Evolutionary conservation across 371 early-diverging fungal species (phyloP).

Genomic region (Apophysomyces trapeziformis): DNA sequence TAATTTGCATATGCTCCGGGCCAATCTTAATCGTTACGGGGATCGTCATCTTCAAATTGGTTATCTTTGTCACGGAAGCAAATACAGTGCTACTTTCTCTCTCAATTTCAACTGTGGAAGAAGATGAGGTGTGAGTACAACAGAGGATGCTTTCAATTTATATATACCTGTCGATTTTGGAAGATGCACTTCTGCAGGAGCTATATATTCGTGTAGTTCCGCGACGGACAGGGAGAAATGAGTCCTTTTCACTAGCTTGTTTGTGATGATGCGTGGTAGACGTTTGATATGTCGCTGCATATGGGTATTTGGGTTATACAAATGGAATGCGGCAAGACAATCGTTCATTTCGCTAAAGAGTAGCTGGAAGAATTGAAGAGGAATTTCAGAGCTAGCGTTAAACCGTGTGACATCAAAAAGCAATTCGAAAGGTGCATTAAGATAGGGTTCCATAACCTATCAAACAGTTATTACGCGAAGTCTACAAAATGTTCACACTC

Average conservation of each 20-base stretch:
- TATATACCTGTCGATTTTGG: slow-evolving; percentile 70
- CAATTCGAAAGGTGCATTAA: slow-evolving; percentile 71
- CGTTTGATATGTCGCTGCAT: slow-evolving; percentile 56
- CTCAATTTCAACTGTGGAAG: slow-evolving; percentile 59
- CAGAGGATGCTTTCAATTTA: background rate
- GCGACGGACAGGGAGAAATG: slow-evolving; percentile 58
- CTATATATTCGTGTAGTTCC: slow-evolving; percentile 68
- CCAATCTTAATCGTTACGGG: slow-evolving; percentile 82
- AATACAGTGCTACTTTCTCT: slow-evolving; percentile 61
- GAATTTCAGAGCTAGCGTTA: slow-evolving; percentile 73
- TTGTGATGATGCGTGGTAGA: slow-evolving; percentile 47
- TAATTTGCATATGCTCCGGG: slow-evolving; percentile 76
- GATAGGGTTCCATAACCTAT: slow-evolving; percentile 57
- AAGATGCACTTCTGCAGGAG: slow-evolving; percentile 67
- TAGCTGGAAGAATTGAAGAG: slow-evolving; percentile 69
- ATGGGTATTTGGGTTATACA: slow-evolving; percentile 68
- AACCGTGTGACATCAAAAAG: slow-evolving; percentile 81
- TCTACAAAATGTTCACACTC: slow-evolving; percentile 17
- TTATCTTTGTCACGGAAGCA: slow-evolving; percentile 60
- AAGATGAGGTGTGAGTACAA: slow-evolving; percentile 22
- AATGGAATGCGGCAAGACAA: slow-evolving; percentile 46
- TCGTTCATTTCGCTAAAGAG: slow-evolving; percentile 62
- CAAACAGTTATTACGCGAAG: background rate
- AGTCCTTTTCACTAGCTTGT: slow-evolving; percentile 59
- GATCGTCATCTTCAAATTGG: slow-evolving; percentile 54